These are phyloP conservation scores for Fraxinus pennsylvanica DNA, from an alignment of 257 asterid genomes.

Conservation along the genomic window DNA sequence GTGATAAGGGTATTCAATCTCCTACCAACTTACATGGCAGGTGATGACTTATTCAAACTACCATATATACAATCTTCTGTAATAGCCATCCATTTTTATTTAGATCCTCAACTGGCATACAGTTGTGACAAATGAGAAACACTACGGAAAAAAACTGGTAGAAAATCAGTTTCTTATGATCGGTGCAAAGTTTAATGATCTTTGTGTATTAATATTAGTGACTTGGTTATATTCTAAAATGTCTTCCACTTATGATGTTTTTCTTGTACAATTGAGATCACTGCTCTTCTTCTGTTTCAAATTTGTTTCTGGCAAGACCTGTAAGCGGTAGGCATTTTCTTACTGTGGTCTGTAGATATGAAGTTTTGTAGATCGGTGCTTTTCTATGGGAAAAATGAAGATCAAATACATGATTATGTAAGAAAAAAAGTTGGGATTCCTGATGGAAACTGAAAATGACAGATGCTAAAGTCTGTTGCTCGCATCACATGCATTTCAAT, in stretches of 20 bases:
- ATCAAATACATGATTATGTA: neutral
- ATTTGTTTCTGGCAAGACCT: neutral
- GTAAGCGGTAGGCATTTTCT: neutral
- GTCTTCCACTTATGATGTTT: slow-evolving; percentile 29
- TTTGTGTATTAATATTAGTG: slow-evolving; percentile 41
- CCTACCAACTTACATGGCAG: slow-evolving; percentile 68
- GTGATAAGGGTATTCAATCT: slow-evolving; percentile 64
- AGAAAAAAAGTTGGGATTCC: neutral
- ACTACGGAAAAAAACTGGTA: slow-evolving; percentile 4
- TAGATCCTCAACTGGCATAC: slow-evolving; percentile 26
- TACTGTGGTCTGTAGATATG: neutral
- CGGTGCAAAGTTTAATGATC: slow-evolving; percentile 52
- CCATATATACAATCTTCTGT: slow-evolving; percentile 16
- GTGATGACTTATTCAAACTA: slow-evolving; percentile 40
- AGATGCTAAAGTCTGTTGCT: neutral
- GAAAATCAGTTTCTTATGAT: slow-evolving; percentile 34
- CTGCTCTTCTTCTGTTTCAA: neutral
- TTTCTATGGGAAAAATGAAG: neutral
- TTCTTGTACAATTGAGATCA: neutral
- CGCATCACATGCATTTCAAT: slow-evolving; percentile 2
- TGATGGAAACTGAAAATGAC: slow-evolving; percentile 5
- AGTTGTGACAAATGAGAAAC: slow-evolving; percentile 22
- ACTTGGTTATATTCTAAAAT: slow-evolving; percentile 28
- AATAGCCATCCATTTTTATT: slow-evolving; percentile 16
- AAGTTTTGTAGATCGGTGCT: neutral